Evolutionary conservation across 1,139 yeast species (phyloP), one percentile per base, ranked within the genome.

Genomic region (Hanseniaspora gamundiae): DNA sequence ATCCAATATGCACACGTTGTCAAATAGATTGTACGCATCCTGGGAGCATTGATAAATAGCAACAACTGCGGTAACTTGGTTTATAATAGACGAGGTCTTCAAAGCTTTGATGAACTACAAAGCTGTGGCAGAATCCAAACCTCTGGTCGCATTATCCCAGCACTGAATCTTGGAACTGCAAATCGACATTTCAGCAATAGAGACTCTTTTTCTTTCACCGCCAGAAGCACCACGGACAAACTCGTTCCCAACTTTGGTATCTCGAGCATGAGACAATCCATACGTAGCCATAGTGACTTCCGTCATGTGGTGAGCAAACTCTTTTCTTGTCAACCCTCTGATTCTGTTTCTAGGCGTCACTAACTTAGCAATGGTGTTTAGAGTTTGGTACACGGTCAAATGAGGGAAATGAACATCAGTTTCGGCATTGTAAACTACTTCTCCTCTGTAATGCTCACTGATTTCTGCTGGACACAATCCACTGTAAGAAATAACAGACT

Each of bases 41-140:
- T 81, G 86, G 27, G 85, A 78, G 52, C 87, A 84, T 66, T 84
- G 94, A 62, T 84, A 84, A 47, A 84, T 78, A 22, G 94, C 85
- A 50, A 84, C 81, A 41, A 82, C 65, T 1, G 86, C 76, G 19
- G 88, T 71, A 11, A 76, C 68, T 26, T 72, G 71, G 45, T 74
- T 65, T 42, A 81, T 62, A 35, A 73, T 66, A 4, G 93, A 81
- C 22, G 76, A 68, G 8, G 78, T 72, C 54, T 80, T 77, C 51
- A 84, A 65, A 27, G 88, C 80, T 54, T 76, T 70, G 45, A 78
- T 70, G 52, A 82, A 84, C 62, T 84, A 94, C 47, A 81, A 66
- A 4, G 87, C 87, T 35, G 85, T 80, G 11, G 86, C 81, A 16
- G 86, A 73, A 59, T 80, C 87, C 47, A 80, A 67, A 55, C 87